phyloP scores from a whole-genome alignment of 768 basidiomycete genomes.

The Russula compacta region DNA sequence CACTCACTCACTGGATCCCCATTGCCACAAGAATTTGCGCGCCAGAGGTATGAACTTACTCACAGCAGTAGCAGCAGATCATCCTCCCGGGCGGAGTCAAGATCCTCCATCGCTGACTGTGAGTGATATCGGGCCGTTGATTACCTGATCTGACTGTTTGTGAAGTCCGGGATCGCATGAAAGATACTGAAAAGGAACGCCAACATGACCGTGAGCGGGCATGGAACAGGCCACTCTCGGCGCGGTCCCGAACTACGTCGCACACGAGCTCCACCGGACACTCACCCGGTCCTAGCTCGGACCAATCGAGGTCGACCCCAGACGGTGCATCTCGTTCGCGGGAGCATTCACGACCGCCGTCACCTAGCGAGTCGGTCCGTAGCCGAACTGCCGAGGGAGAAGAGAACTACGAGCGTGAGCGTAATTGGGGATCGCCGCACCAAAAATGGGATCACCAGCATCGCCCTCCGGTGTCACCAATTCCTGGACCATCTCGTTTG shows the following conservation, averaged over 20 bases:
- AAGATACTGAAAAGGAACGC: slow-evolving; percentile 26
- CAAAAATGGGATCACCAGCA: background rate
- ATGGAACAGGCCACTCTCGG: slow-evolving; percentile 39
- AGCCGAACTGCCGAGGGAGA: slow-evolving; percentile 4
- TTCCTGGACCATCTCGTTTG: slow-evolving; percentile 1
- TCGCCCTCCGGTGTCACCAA: background rate
- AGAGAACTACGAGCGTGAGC: background rate
- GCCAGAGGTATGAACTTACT: slow-evolving; percentile 4
- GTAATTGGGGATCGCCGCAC: background rate
- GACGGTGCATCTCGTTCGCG: slow-evolving; percentile 5
- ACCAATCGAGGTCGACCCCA: background rate
- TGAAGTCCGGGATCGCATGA: slow-evolving; percentile 26
- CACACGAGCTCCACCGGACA: slow-evolving; percentile 25
- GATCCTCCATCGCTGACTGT: slow-evolving; percentile 18
- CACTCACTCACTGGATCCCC: slow-evolving; percentile 19
- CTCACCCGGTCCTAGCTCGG: slow-evolving; percentile 23
- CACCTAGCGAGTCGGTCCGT: slow-evolving; percentile 14
- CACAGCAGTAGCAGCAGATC: slow-evolving; percentile 14
- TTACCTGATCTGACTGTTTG: background rate
- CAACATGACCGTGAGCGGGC: slow-evolving; percentile 38
- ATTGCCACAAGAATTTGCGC: slow-evolving; percentile 15
- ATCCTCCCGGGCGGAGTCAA: slow-evolving; percentile 14
- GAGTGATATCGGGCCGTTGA: background rate
- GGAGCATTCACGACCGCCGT: slow-evolving; percentile 8
- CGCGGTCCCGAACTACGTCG: slow-evolving; percentile 30